Evolutionary conservation across 2,329 filamentous ascomycete species (phyloP), one percentile per base, ranked within the genome.

Genomic region (Trichoderma pleuroti): DNA sequence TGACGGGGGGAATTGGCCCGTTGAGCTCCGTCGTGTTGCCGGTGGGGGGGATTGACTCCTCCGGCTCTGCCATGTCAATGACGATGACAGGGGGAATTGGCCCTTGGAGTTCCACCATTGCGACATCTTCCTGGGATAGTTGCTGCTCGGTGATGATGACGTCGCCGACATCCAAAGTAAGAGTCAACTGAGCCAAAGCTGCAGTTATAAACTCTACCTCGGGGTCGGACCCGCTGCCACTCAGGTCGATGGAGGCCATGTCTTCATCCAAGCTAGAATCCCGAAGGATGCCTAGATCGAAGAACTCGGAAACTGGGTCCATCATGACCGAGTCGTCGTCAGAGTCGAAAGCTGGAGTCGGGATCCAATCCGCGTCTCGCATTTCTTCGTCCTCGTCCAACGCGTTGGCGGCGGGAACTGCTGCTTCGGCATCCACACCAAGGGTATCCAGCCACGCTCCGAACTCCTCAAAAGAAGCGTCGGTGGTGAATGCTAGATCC

Each of bases 181-280:
- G 36, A 65, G 49, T 26, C 36, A 65, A 65, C 68, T 64, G 68
- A 52, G 68, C 68, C 16, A 70, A 26, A 70, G 68, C 68, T 65
- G 60, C 68, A 64, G 68, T 65, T 10, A 70, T 30, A 18, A 56
- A 57, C 68, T 70, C 68, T 65, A 65, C 68, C 26, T 65, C 60
- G 36, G 34, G 18, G 68, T 64, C 26, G 52, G 68, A n/a, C 52
- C 16, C 14, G 36, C 26, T 30, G 60, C 60, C 60, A n/a, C n/a
- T 21, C 42, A 52, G 30, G 52, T 64, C 60, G 26, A 70, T 34
- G 60, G 60, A 64, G 49, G 16, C 60, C 68, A 70, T 28, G 14
- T 10, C 68, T 26, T 64, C 52, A 36, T 70, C 68, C 60, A 59
- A 28, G 36, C 26, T n/a, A 49, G 68, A 60, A 34, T 49, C 60